Evolutionary conservation across 108 stramenopile genomes (phyloP).

Genomic region (Pseudonitzschia pungens): DNA sequence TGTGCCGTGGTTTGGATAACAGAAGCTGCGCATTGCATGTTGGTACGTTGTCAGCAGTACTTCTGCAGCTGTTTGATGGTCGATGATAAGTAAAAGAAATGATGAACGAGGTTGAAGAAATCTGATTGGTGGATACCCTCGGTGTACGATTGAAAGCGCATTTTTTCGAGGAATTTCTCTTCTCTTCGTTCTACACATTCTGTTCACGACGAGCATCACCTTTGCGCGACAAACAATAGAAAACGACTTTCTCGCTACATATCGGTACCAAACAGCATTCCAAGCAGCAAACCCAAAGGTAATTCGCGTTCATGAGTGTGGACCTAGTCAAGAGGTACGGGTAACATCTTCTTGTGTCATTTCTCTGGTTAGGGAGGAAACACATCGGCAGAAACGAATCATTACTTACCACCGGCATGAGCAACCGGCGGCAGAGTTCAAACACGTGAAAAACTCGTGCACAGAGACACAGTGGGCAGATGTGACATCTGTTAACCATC

Average conservation of each 20-base stretch:
- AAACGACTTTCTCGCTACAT: background rate
- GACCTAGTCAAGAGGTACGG: too few species aligned
- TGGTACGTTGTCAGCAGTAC: too few species aligned
- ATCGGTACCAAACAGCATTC: background rate
- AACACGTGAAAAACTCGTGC: background rate
- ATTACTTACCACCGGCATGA: background rate
- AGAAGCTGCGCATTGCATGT: too few species aligned
- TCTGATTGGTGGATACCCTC: conserved; percentile 1
- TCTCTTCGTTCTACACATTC: background rate
- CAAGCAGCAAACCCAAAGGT: background rate
- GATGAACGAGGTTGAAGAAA: background rate
- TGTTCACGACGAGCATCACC: background rate
- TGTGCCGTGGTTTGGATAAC: too few species aligned
- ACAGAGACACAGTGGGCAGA: background rate
- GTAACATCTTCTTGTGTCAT: too few species aligned
- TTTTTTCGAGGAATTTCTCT: background rate
- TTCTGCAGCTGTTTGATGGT: background rate
- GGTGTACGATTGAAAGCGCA: background rate
- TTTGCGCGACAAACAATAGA: background rate
- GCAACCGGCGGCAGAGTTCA: background rate
- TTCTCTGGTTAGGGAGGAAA: too few species aligned
- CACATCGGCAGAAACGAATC: background rate
- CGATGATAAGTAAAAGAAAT: background rate
- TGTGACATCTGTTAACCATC: conserved; percentile 1
- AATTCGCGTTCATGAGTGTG: background rate